These are phyloP conservation scores for Pyrus bretschneideri DNA, from an alignment of 306 rosid species.

Conservation along the genomic window DNA sequence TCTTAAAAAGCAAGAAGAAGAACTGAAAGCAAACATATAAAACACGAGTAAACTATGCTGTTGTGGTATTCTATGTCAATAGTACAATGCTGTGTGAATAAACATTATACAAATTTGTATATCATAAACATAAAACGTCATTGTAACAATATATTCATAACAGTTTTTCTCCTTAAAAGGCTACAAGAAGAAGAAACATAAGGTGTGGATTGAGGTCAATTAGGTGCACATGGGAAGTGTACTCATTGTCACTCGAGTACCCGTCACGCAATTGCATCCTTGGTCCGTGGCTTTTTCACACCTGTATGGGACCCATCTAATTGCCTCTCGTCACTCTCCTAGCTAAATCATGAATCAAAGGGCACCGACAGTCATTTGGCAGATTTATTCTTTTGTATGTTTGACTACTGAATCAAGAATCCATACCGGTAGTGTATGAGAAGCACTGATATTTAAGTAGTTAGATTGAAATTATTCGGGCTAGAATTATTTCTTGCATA, in stretches of 20 bases:
- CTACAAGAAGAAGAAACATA: neutral
- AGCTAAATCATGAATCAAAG: neutral
- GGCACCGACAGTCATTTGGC: slow-evolving; percentile 5
- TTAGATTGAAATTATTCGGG: too few relatives aligned
- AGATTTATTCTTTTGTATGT: neutral
- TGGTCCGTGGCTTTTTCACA: neutral
- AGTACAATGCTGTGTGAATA: too few relatives aligned
- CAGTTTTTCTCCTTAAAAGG: neutral
- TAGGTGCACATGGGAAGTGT: slow-evolving; percentile 47
- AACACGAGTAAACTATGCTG: accelerated
- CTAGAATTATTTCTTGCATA: too few relatives aligned
- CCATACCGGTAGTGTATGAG: too few relatives aligned
- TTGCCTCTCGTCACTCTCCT: neutral
- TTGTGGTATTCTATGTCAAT: too few relatives aligned
- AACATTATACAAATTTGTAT: too few relatives aligned
- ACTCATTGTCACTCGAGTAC: slow-evolving; percentile 47
- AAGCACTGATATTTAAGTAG: too few relatives aligned
- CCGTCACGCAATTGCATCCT: slow-evolving; percentile 20
- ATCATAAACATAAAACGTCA: too few relatives aligned
- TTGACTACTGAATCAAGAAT: neutral
- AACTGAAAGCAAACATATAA: neutral
- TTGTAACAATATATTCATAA: accelerated
- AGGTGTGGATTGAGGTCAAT: neutral
- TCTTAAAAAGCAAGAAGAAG: neutral
- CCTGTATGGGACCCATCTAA: neutral